A percentile compares a stretch with the other conserved stretches of the same genome.
Conservation (phyloP, 371 early-diverging fungal species). For the Actinomortierella ambigua region DNA sequence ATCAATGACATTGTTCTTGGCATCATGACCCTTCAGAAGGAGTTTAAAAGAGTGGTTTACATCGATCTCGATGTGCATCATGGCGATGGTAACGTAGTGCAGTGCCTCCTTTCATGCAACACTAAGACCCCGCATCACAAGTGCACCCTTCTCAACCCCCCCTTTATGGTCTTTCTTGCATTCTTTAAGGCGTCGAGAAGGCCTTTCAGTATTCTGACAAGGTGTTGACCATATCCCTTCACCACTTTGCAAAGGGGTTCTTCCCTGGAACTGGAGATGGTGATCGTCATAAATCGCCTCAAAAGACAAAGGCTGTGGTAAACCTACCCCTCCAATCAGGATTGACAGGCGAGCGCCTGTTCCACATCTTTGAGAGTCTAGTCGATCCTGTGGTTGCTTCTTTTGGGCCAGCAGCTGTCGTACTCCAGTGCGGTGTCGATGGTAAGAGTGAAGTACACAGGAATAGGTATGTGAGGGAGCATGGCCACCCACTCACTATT, state of each 20-base stretch:
- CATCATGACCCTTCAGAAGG: constrained; percentile 76
- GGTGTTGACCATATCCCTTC: constrained; percentile 89
- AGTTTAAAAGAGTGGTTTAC: constrained; percentile 74
- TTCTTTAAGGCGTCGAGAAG: constrained; percentile 70
- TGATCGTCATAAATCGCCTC: constrained; percentile 37
- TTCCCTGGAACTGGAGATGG: constrained; percentile 82
- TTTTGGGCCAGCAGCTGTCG: constrained; percentile 75
- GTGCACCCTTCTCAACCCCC: no score
- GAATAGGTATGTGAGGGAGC: background rate
- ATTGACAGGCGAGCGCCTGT: constrained; percentile 71
- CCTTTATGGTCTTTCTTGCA: constrained; percentile 1
- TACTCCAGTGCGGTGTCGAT: constrained; percentile 93
- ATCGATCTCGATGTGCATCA: constrained; percentile 94
- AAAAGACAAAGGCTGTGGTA: constrained; percentile 61
- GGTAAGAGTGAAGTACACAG: constrained; percentile 45
- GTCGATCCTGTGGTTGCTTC: constrained; percentile 51
- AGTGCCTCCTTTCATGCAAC: no score
- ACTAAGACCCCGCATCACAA: no score
- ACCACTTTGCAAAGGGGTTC: constrained; percentile 79
- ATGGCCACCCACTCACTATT: no score
- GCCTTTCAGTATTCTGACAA: constrained; percentile 79
- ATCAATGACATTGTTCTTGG: constrained; percentile 93
- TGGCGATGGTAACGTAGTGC: constrained; percentile 75
- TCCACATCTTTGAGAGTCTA: constrained; percentile 69
- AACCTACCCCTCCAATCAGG: constrained; percentile 85